phyloP scores from a whole-genome alignment of 345 rosid genomes.

The Zanthoxylum bungeanum region DNA sequence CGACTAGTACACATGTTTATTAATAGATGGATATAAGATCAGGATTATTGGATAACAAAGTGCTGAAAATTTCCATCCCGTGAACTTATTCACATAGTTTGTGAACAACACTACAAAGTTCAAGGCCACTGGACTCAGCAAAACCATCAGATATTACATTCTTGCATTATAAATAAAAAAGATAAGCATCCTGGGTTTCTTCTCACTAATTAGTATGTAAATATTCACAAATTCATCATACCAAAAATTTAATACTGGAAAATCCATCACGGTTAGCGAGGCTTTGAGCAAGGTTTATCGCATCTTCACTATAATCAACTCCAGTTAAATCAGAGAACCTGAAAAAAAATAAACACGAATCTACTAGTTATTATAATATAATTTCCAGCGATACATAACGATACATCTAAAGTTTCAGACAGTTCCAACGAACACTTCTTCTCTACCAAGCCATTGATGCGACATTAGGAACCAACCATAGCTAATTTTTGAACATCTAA shows the following conservation, averaged over 20 bases:
- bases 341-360: constrained; percentile 19
- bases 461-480: background rate
- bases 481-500: background rate
- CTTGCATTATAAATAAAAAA: background rate
- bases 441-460: background rate
- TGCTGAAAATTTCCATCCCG: background rate
- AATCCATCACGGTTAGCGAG: constrained; percentile 85
- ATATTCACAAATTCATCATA: constrained; percentile 27
- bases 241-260: constrained; percentile 69
- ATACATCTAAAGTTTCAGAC: background rate
- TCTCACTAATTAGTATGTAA: background rate
- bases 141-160: background rate
- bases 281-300: constrained; percentile 75
- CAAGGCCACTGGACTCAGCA: background rate
- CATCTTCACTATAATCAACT: constrained; percentile 88
- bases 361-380: background rate
- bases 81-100: background rate
- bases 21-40: background rate
- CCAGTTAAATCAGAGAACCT: constrained; percentile 96
- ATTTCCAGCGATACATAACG: background rate
- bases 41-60: background rate
- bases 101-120: too few species aligned
- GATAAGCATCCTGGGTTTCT: background rate
- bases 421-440: background rate
- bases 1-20: background rate